Conservation (phyloP, 148 eudicot genomes). For the Cornus florida region DNA sequence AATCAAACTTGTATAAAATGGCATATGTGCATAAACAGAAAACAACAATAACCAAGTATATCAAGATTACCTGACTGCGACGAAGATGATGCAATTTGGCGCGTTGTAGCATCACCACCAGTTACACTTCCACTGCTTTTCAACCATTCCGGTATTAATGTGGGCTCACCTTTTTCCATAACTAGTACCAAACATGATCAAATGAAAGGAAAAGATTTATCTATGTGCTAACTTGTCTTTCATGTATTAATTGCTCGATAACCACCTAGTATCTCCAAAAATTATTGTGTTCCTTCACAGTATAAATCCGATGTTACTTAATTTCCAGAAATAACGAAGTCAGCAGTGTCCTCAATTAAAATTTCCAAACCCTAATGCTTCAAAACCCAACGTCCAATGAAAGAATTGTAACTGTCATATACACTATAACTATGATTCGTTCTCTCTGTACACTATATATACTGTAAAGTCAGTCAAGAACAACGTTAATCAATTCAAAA, state of each 20-base stretch:
- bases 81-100: constrained; percentile 19
- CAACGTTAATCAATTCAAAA: neutral
- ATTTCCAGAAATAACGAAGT: constrained; percentile 5
- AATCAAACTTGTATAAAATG: neutral
- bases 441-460: constrained; percentile 15
- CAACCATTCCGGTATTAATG: constrained; percentile 57
- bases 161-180: constrained; percentile 60
- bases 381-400: neutral
- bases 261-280: constrained; percentile 4
- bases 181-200: constrained; percentile 31
- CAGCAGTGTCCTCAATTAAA: constrained; percentile 4
- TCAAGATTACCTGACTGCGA: constrained; percentile 29
- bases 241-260: constrained; percentile 10
- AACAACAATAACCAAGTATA: neutral
- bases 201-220: neutral
- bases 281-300: neutral
- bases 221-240: constrained; percentile 11
- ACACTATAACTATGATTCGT: constrained; percentile 14
- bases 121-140: constrained; percentile 35
- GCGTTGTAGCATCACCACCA: constrained; percentile 22
- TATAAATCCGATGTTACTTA: neutral
- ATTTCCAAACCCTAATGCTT: neutral
- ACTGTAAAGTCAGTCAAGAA: constrained; percentile 11
- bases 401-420: constrained; percentile 20
- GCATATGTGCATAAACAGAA: neutral